Evolutionary conservation across 768 basidiomycete species (phyloP), one percentile per base, ranked within the genome.

Genomic region (Clavaria fumosa): DNA sequence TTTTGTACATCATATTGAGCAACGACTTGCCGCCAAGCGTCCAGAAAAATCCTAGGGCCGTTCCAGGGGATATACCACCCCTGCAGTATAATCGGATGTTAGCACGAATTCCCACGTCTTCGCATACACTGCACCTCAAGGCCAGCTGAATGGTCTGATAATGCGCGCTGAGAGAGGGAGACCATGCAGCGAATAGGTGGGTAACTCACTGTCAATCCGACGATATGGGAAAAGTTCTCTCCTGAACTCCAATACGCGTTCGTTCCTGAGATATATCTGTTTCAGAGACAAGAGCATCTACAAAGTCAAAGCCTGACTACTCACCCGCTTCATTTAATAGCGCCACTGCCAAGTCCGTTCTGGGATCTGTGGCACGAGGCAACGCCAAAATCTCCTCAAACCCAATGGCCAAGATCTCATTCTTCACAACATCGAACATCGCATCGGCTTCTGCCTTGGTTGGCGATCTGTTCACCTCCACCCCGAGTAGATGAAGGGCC

Each of bases 241-340:
- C 78, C 78, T 34, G 63, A 60, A 9, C 69, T 75, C 78, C 78
- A 81, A 47, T 79, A 80, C 7, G 78, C 76, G 50, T 76, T 75
- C 20, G 70, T 68, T 4, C 75, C 75, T 77, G 34, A 21, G 32
- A 12, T 35, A 32, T 15, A 10, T 12, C 41, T 17, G 14, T 11
- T 21, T 37, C 19, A 41, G 27, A 27, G 27, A 35, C 15, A 19
- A 9, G 19, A 40, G 12, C 17, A 23, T 20, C 10, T 7, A 23
- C 15, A 41, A 23, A 7, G 26, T 7, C 31, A 22, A 12, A 20
- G 21, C 3, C 21, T 9, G 19, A 24, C 9, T 7, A 45, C 58
- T 27, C 43, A 70, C 76, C 75, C 15, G 78, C 78, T 47, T 83
- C 80, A 45, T 77, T 78, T 21, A 81, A 59, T 33, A 81, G 52